These are phyloP conservation scores for Choiromyces venosus DNA, from an alignment of 495 filamentous ascomycete species.

Conservation along the genomic window DNA sequence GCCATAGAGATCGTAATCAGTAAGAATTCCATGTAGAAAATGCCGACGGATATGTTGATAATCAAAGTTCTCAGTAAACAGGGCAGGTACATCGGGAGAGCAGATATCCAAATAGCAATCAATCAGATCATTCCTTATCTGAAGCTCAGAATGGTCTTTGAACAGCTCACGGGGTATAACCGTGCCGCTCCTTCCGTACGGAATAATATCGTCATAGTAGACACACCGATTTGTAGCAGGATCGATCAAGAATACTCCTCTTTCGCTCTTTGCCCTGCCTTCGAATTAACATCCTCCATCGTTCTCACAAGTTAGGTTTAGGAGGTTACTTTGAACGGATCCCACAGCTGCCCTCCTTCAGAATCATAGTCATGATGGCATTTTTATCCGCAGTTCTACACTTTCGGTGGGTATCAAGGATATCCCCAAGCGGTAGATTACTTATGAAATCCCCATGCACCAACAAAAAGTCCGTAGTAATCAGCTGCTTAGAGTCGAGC, in stretches of 20 bases:
- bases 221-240: conserved; percentile 73
- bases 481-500: conserved; percentile 76
- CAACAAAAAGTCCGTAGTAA: conserved; percentile 84
- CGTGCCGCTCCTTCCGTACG: conserved; percentile 39
- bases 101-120: conserved; percentile 98
- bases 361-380: conserved; percentile 96
- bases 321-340: conserved; percentile 60
- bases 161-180: conserved; percentile 66
- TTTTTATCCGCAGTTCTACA: conserved; percentile 81
- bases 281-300: conserved; percentile 3
- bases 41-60: conserved; percentile 82
- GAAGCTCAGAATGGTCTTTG: conserved; percentile 59
- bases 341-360: conserved; percentile 66
- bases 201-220: conserved; percentile 78
- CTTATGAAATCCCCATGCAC: conserved; percentile 93
- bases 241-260: conserved; percentile 81
- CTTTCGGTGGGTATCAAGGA: conserved; percentile 70
- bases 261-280: conserved; percentile 54
- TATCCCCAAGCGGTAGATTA: conserved; percentile 75
- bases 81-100: conserved; percentile 84
- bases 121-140: conserved; percentile 79
- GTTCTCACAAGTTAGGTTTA: background rate
- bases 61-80: conserved; percentile 98
- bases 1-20: conserved; percentile 93
- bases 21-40: conserved; percentile 84